A percentile compares a stretch with the other conserved stretches of the same genome.
These are phyloP conservation scores for Apiotrichum domesticum DNA, from an alignment of 1,284 basidiomycete genomes.

Conservation along the genomic window DNA sequence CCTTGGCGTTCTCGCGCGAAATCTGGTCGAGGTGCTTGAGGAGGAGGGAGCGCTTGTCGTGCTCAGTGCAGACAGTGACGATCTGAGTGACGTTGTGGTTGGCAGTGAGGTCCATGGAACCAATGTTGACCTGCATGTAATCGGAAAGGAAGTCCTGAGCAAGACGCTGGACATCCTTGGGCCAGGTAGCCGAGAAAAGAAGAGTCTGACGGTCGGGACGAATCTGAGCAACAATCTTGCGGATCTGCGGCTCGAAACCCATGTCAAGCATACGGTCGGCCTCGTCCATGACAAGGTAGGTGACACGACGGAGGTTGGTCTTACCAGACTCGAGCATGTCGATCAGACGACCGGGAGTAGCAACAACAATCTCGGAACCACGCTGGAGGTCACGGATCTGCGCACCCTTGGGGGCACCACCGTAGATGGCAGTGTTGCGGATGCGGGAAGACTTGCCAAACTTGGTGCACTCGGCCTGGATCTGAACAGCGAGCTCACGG, in stretches of 20 bases:
- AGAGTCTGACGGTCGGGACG: slow-evolving; percentile 91
- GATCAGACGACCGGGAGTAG: slow-evolving; percentile 89
- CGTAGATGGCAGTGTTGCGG: slow-evolving; percentile 96
- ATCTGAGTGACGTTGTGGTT: slow-evolving; percentile 98
- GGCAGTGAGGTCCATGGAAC: slow-evolving; percentile 95
- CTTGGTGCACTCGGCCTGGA: slow-evolving; percentile 96
- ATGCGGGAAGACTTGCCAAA: slow-evolving; percentile 96
- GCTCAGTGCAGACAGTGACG: slow-evolving; percentile 94
- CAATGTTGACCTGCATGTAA: slow-evolving; percentile 98
- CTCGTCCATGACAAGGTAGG: slow-evolving; percentile 98
- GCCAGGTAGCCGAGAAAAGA: slow-evolving; percentile 99
- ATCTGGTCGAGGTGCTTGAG: slow-evolving; percentile 97
- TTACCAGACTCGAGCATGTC: slow-evolving; percentile 96
- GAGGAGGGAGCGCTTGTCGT: slow-evolving; percentile 92
- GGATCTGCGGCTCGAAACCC: slow-evolving; percentile 97
- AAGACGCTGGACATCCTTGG: slow-evolving; percentile 97
- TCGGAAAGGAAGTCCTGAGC: slow-evolving; percentile 94
- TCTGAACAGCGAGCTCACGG: slow-evolving; percentile 96
- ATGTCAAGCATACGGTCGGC: slow-evolving; percentile 62
- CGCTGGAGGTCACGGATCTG: slow-evolving; percentile 96
- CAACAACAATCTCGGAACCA: slow-evolving; percentile 94
- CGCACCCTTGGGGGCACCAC: slow-evolving; percentile 95
- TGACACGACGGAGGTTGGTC: slow-evolving; percentile 91
- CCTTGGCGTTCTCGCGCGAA: slow-evolving; percentile 93
- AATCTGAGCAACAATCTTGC: slow-evolving; percentile 96